Conservation (phyloP, 257 asterid genomes). For the Mitragyna speciosa region DNA sequence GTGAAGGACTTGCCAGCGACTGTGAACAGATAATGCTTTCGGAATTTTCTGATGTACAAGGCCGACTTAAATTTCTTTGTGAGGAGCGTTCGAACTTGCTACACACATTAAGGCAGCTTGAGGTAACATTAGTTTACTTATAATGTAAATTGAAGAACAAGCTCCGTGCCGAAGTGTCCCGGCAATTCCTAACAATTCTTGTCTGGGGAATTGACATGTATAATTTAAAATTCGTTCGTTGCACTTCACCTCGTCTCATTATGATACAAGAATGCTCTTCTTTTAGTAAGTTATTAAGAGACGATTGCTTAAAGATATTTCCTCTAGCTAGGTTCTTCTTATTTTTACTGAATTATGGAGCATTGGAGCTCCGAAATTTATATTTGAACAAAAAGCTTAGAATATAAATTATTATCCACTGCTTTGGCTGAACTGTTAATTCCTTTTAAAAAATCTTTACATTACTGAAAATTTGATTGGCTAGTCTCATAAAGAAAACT, state of each 20-base stretch:
- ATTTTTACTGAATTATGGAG: background rate
- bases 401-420: background rate
- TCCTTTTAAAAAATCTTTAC: background rate
- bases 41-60: constrained; percentile 73
- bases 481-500: background rate
- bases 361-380: background rate
- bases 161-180: background rate
- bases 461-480: background rate
- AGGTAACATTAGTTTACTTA: constrained; percentile 47
- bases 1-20: constrained; percentile 69
- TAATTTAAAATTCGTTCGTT: background rate
- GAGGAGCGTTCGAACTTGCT: constrained; percentile 76
- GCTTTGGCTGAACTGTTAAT: background rate
- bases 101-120: constrained; percentile 78
- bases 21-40: constrained; percentile 93
- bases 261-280: background rate
- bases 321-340: background rate
- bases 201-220: background rate
- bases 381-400: background rate
- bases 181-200: background rate
- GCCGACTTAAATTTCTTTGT: constrained; percentile 69
- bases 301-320: background rate
- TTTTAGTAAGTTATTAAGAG: background rate
- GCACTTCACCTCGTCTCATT: background rate
- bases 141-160: background rate